Evolutionary conservation across 1,139 yeast species (phyloP), one percentile per base, ranked within the genome.

Genomic region (Geotrichum australiense): DNA sequence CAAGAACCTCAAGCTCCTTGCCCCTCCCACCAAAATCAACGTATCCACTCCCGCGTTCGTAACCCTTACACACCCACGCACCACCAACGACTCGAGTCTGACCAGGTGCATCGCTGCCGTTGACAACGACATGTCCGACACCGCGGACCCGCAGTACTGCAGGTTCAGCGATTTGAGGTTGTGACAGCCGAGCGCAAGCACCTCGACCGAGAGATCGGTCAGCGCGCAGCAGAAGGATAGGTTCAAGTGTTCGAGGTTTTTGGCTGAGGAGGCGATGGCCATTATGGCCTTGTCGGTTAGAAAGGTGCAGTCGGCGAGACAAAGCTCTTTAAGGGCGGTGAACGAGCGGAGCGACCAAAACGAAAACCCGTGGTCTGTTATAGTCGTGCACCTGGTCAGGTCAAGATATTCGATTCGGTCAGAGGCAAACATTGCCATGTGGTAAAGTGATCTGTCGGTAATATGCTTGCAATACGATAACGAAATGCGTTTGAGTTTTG

Each of bases 101-200:
- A 68, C 58, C 44, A 77, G 59, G 45, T 74, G 77, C 35, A 78
- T 61, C 1, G 84, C 76, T n/a, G 82, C 68, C 1, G 80, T 73
- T 23, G 76, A 69, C 35, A 81, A 59, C 0, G 85, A 76, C 18
- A 79, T 70, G 54, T 82, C 91, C 54, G 85, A 77, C 3, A 82
- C 86, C 0, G 91, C 89, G 37, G 83, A 74, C 2, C 91, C 91
- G 61, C 91, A 82, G 54, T 80, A 82, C 10, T 85, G 77, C 40
- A 81, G 58, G 50, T 80, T 79, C 42, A 82, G 63, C 25, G 64
- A 62, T 41, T 67, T 59, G 43, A 82, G 60, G 19, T 68, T 62
- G 36, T 76, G 80, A 53, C 86, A 79, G 7, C 85, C 83, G 20
- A 78, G 62, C 46, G 82, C 71, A 23, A 82, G 60, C 1, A 78